Evolutionary conservation across 2,329 filamentous ascomycete species (phyloP).

Genomic region (Aspergillus awamori): DNA sequence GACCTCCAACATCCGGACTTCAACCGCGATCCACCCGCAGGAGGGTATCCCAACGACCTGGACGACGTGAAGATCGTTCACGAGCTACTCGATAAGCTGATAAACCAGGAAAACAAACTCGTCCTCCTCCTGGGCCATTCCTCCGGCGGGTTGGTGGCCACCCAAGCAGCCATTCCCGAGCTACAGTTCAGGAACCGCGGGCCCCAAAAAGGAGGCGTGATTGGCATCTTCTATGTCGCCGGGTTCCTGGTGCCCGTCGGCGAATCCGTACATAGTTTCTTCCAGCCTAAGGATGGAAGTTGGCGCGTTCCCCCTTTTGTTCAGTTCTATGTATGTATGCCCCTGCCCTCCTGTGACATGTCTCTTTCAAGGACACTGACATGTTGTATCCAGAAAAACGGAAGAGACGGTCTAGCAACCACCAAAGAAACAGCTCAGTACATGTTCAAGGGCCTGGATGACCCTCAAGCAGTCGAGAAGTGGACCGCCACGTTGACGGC

Average conservation of each 20-base stretch:
- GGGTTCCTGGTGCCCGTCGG: conserved; percentile 35
- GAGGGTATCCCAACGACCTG: too few species aligned
- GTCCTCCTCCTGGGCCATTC: conserved; percentile 39
- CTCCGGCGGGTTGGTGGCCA: conserved; percentile 38
- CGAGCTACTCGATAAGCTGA: background rate
- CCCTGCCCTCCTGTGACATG: background rate
- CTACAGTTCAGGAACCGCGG: conserved; percentile 28
- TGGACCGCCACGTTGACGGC: conserved; percentile 32
- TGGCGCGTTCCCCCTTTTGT: conserved; percentile 29
- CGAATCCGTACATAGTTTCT: conserved; percentile 36
- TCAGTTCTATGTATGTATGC: conserved; percentile 29
- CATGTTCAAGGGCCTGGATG: conserved; percentile 13
- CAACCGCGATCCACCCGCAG: too few species aligned
- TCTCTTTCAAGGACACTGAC: too few species aligned
- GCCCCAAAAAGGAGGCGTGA: conserved; percentile 24
- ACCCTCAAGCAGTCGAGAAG: conserved; percentile 23
- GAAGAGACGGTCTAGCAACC: conserved; percentile 26
- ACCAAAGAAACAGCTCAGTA: conserved; percentile 28
- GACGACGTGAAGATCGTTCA: too few species aligned
- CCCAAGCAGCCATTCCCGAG: conserved; percentile 34
- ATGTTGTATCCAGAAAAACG: conserved; percentile 18
- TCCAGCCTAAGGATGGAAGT: conserved; percentile 32
- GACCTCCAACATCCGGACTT: too few species aligned
- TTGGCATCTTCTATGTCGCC: conserved; percentile 35
- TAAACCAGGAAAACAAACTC: conserved; percentile 23